Percentiles rank a stretch among this genome's conserved stretches.
phyloP scores from a whole-genome alignment of 2,329 filamentous ascomycete species.

The Sarocladium brachiariae region DNA sequence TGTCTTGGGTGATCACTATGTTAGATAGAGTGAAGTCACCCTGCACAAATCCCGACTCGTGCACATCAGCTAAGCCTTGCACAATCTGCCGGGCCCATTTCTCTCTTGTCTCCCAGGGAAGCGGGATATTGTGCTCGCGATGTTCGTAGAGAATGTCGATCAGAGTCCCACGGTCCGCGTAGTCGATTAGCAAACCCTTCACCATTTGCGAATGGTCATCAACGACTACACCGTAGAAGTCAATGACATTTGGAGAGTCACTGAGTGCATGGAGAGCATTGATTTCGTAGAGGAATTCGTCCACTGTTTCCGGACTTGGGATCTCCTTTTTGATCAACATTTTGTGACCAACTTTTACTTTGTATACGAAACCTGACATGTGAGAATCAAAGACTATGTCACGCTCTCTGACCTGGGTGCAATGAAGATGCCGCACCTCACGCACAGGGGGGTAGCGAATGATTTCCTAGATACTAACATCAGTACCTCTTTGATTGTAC shows the following conservation, averaged over 20 bases:
- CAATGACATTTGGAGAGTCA: constrained; percentile 70
- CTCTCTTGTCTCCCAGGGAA: constrained; percentile 67
- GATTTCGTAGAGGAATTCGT: constrained; percentile 96
- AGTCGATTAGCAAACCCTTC: constrained; percentile 85
- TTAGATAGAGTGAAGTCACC: constrained; percentile 97
- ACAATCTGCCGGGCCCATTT: constrained; percentile 91
- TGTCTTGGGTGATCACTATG: constrained; percentile 80
- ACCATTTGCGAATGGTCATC: constrained; percentile 79
- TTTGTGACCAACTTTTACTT: constrained; percentile 63
- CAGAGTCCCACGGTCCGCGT: constrained; percentile 77
- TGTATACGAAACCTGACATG: constrained; percentile 96
- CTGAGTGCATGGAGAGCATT: constrained; percentile 80
- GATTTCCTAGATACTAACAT: constrained; percentile 54
- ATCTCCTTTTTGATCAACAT: constrained; percentile 96
- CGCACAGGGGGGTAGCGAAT: constrained; percentile 74
- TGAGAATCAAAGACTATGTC: constrained; percentile 83
- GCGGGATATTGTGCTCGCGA: constrained; percentile 45
- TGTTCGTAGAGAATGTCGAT: constrained; percentile 87
- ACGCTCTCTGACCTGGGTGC: constrained; percentile 60
- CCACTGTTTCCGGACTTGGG: constrained; percentile 86
- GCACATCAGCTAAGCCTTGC: constrained; percentile 81
- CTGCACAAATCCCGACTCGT: constrained; percentile 93
- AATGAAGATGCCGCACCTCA: constrained; percentile 67
- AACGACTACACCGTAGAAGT: constrained; percentile 80
- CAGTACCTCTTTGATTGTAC: not conserved